Evolutionary conservation across 2,329 filamentous ascomycete species (phyloP).

Genomic region (Ophiocordyceps robertsii): DNA sequence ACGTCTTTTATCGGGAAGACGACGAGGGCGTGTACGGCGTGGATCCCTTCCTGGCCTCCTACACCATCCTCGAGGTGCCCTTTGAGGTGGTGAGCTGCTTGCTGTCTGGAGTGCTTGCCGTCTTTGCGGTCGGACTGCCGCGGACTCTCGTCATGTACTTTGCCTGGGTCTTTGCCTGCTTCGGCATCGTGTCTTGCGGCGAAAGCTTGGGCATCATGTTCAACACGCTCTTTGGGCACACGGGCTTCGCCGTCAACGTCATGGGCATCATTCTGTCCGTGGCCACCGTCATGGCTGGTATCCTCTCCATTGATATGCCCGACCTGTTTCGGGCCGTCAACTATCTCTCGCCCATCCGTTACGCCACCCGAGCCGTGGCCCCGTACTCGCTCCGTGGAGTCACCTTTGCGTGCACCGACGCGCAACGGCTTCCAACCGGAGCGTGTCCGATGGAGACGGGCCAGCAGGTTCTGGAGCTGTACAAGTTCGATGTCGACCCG

Average conservation of each 20-base stretch:
- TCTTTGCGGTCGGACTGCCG: slow-evolving; percentile 52
- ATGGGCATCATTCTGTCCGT: slow-evolving; percentile 58
- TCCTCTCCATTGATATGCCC: slow-evolving; percentile 59
- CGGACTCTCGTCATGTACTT: slow-evolving; percentile 53
- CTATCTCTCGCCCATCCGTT: slow-evolving; percentile 59
- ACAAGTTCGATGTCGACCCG: slow-evolving; percentile 50
- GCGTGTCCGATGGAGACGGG: slow-evolving; percentile 53
- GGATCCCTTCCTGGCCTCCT: slow-evolving; percentile 57
- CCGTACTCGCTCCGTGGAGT: slow-evolving; percentile 50
- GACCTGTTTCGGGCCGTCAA: slow-evolving; percentile 53
- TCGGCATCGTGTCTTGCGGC: slow-evolving; percentile 61
- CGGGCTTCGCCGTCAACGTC: slow-evolving; percentile 63
- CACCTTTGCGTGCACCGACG: slow-evolving; percentile 47
- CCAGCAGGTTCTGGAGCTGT: slow-evolving; percentile 52
- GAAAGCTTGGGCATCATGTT: slow-evolving; percentile 70
- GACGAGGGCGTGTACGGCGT: slow-evolving; percentile 60
- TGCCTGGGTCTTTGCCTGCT: slow-evolving; percentile 52
- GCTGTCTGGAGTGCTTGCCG: slow-evolving; percentile 50
- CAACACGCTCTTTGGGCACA: slow-evolving; percentile 61
- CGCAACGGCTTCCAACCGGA: slow-evolving; percentile 45
- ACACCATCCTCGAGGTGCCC: slow-evolving; percentile 56
- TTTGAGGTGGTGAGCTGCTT: slow-evolving; percentile 55
- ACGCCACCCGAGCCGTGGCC: slow-evolving; percentile 52
- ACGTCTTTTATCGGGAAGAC: slow-evolving; percentile 67
- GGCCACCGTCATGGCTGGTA: slow-evolving; percentile 56